These are phyloP conservation scores for Leucosporidium scottii DNA, from an alignment of 768 basidiomycete species.

Conservation along the genomic window DNA sequence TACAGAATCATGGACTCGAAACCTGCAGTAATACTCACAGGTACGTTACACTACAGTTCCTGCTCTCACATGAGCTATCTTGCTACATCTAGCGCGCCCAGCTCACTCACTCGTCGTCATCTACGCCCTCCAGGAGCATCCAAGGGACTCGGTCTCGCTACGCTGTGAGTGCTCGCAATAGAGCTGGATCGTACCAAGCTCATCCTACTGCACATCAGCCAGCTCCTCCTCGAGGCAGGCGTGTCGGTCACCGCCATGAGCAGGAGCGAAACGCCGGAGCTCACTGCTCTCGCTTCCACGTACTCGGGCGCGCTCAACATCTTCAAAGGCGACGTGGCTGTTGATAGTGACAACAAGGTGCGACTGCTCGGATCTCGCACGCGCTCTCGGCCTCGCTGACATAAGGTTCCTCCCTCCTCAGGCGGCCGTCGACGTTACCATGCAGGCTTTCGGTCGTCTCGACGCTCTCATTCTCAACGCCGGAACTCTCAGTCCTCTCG, in stretches of 20 bases:
- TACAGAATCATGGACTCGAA: not conserved
- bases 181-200: not conserved
- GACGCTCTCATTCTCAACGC: conserved; percentile 74
- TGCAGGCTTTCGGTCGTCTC: conserved; percentile 55
- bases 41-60: not conserved
- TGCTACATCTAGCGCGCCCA: not conserved
- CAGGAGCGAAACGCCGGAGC: conserved; percentile 60
- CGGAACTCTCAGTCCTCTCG: conserved; percentile 65
- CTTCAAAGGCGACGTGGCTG: conserved; percentile 62
- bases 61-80: not conserved
- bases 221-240: conserved; percentile 43
- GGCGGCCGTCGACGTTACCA: conserved; percentile 52
- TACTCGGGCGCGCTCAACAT: conserved; percentile 49
- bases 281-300: conserved; percentile 49
- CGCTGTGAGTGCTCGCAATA: conserved; percentile 53
- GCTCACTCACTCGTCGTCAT: no score
- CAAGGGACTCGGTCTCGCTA: conserved; percentile 71
- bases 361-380: conserved; percentile 18
- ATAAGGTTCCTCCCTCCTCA: not conserved
- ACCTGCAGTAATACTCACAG: conserved; percentile 21
- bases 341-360: conserved; percentile 37
- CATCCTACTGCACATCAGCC: not conserved
- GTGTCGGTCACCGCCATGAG: conserved; percentile 70
- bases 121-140: conserved; percentile 63
- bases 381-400: conserved; percentile 51